Evolutionary conservation across 345 rosid genomes (phyloP).

Genomic region (Arabis hirsuta): DNA sequence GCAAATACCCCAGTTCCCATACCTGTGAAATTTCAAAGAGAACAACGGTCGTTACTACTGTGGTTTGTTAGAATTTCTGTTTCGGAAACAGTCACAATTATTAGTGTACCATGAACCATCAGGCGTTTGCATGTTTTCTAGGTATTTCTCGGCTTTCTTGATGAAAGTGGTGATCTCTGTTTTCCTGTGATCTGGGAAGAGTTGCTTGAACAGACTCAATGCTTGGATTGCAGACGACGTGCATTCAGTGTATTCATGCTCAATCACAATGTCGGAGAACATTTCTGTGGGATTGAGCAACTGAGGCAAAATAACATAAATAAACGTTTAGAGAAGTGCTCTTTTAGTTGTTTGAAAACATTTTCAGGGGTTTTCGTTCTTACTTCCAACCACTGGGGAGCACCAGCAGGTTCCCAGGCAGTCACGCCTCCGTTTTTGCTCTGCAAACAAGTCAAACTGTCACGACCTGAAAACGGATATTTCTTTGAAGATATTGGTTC

Average conservation of each 20-base stretch:
- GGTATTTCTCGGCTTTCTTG: constrained; percentile 42
- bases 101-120: constrained; percentile 60
- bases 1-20: constrained; percentile 41
- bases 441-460: constrained; percentile 40
- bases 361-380: neutral
- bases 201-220: constrained; percentile 48
- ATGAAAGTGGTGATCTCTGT: constrained; percentile 52
- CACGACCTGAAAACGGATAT: neutral
- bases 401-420: constrained; percentile 66
- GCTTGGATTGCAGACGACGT: constrained; percentile 59
- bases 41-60: neutral
- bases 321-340: neutral
- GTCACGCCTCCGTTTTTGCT: constrained; percentile 61
- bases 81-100: neutral
- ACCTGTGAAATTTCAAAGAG: constrained; percentile 15
- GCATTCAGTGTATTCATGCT: constrained; percentile 56
- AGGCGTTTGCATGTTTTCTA: constrained; percentile 48
- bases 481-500: neutral
- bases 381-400: constrained; percentile 60
- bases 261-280: constrained; percentile 48
- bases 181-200: constrained; percentile 47
- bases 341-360: neutral
- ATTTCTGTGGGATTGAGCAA: constrained; percentile 59
- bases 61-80: neutral
- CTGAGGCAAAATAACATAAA: constrained; percentile 26